Evolutionary conservation across 2,329 filamentous ascomycete genomes (phyloP), one percentile per base, ranked within the genome.

Genomic region (Intubia oerlemansii): DNA sequence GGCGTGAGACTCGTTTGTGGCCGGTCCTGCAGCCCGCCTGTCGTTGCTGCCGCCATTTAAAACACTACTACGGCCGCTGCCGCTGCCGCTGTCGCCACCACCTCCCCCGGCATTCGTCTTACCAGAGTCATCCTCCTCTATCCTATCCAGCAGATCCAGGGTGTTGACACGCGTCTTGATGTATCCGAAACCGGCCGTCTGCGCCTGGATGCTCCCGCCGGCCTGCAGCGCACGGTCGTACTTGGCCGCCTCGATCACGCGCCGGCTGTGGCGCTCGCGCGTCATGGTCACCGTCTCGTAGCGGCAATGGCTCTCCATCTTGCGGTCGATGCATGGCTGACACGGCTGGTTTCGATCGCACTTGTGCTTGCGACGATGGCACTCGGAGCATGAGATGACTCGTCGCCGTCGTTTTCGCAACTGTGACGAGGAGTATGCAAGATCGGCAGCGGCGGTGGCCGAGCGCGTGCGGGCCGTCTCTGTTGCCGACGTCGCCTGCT

Each of bases 351-450:
- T 54, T 33, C 66, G 57, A 41, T 72, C 65, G 44, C 66, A 72
- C 57, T 66, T 66, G 42, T 69, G 64, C 42, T 73, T 73, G 34
- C 67, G 55, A 35, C 66, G 53, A 44, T 72, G 67, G 38, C 67
- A 73, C 42, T 73, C 66, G 9, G 59, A 66, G 39, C 67, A 73
- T 7, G 64, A 70, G 32, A 72, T 66, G 25, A 71, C 63, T 24
- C 66, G 53, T 22, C 67, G 56, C 40, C 62, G 57, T 37, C 67
- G 54, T 46, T 71, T 71, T 32, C 61, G 56, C n/a, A n/a, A n/a
- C n/a, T n/a, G n/a, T n/a, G n/a, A n/a, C n/a, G n/a, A n/a, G n/a
- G n/a, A n/a, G n/a, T n/a, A n/a, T n/a, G n/a, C n/a, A n/a, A n/a
- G n/a, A n/a, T n/a, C n/a, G n/a, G n/a, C n/a, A n/a, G n/a, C n/a